Conservation (phyloP, 495 filamentous ascomycete genomes). For the Barbatosphaeria neglecta region DNA sequence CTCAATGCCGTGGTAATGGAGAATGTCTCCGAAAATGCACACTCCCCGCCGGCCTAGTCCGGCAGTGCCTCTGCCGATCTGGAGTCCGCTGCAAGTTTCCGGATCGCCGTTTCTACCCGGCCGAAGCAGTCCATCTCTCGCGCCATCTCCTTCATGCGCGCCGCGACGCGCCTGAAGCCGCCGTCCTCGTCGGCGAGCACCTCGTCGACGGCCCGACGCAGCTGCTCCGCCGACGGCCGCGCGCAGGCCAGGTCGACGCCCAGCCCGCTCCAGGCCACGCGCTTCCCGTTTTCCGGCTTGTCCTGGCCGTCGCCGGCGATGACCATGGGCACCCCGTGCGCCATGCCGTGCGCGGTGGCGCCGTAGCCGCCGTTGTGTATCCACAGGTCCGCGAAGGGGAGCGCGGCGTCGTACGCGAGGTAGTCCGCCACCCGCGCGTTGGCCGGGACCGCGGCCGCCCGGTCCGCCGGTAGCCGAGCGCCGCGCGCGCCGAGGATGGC, state of each 20-base stretch:
- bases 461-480: conserved; percentile 6
- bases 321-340: conserved; percentile 27
- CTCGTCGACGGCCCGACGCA: conserved; percentile 14
- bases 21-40: too few species aligned
- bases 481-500: conserved; percentile 20
- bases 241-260: conserved; percentile 18
- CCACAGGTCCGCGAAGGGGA: conserved; percentile 24
- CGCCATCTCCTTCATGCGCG: conserved; percentile 12
- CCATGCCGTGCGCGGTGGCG: conserved; percentile 24
- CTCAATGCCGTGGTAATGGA: too few species aligned
- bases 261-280: conserved; percentile 21
- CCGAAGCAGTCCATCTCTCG: conserved; percentile 13
- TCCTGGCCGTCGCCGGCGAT: conserved; percentile 24
- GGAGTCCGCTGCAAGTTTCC: conserved; percentile 6
- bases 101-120: conserved; percentile 12
- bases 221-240: conserved; percentile 9
- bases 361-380: conserved; percentile 29
- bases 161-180: conserved; percentile 3
- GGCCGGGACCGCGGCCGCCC: conserved; percentile 6
- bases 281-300: conserved; percentile 21
- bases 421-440: conserved; percentile 24
- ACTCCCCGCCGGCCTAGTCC: too few species aligned
- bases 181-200: conserved; percentile 11
- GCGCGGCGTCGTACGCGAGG: conserved; percentile 21
- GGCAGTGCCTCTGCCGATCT: conserved; percentile 1